Base-by-base conservation (phyloP, 2,329 filamentous ascomycete species). In the Xylaria arbuscula region DNA sequence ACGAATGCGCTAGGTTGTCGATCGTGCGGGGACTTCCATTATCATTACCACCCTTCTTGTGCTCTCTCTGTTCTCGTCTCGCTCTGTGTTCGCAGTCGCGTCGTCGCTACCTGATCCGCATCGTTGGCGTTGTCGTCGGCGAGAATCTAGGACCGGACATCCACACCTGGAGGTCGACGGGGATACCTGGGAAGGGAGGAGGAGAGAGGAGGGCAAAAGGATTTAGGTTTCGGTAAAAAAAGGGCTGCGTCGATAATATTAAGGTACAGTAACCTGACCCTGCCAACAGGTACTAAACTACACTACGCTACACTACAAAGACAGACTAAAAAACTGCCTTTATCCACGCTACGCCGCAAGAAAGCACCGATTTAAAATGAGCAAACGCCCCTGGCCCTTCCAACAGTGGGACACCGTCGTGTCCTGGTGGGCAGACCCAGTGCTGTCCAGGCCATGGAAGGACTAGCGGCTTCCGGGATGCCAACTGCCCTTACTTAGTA, bases 11-110 rank as follows among this genome's bases (percentile, higher is more conserved):
- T 75, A 74, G 70, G 65, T 73, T 74, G 75, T 69, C 74, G 75
- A 76, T 77, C 75, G 72, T 74, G 72, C 71, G 72, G 75, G 71
- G 70, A 71, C 72, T 74, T 72, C 75, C 73, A 75, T 76, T 74
- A 66, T 72, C 66, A 75, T 75, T 72, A 74, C 72, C 54, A 69
- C 72, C 72, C 69, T 69, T 70, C 69, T 67, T 47, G 28, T 67
- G 24, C 11, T 13, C 24, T 51, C 48, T 66, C 50, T 58, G 53
- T 64, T 62, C 50, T 70, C 51, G 59, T 68, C 62, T 65, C 62
- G 62, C 68, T 67, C 62, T 67, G 48, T 71, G 53, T 66, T 67
- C 53, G 61, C 67, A 61, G 70, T 72, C 71, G 64, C 71, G 68
- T 72, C 68, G 64, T 71, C 73, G 69, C 75, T 72, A 73, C 72